Percentiles rank a stretch among this genome's conserved stretches.
Evolutionary conservation across 1,284 basidiomycete genomes (phyloP).

Genomic region (Malassezia obtusa): DNA sequence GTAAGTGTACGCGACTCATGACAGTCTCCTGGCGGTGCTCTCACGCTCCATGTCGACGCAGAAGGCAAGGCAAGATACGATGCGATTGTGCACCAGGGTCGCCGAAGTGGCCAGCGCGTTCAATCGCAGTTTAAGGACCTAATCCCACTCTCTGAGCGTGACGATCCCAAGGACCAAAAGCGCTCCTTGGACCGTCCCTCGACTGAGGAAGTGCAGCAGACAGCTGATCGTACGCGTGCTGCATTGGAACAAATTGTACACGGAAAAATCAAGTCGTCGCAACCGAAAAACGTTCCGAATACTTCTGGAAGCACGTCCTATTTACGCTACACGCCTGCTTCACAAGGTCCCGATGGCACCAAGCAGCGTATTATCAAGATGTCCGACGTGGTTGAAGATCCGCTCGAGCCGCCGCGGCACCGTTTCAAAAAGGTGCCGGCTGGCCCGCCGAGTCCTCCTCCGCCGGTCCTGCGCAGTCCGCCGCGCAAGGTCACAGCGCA

Average conservation of each 20-base stretch:
- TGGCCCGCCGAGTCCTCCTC: conserved; percentile 88
- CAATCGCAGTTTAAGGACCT: conserved; percentile 97
- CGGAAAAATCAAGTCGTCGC: conserved; percentile 91
- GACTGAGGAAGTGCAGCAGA: conserved; percentile 75
- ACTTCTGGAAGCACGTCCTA: conserved; percentile 51
- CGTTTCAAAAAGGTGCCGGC: conserved; percentile 97
- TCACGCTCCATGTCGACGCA: conserved; percentile 88
- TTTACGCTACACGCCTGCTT: conserved; percentile 90
- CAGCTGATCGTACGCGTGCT: conserved; percentile 75
- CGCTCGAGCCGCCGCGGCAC: conserved; percentile 88
- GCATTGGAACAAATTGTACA: conserved; percentile 88
- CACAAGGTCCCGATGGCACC: conserved; percentile 58
- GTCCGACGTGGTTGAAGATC: conserved; percentile 69
- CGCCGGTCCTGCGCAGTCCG: conserved; percentile 89
- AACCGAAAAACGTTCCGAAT: conserved; percentile 55
- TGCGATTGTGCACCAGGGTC: conserved; percentile 88
- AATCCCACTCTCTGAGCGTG: conserved; percentile 79
- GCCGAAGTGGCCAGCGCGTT: conserved; percentile 70
- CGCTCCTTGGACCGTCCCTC: conserved; percentile 78
- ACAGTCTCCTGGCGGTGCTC: conserved; percentile 49
- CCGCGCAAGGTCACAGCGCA: conserved; percentile 89
- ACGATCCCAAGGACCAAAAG: conserved; percentile 61
- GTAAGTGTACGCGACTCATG: neutral
- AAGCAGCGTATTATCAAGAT: conserved; percentile 98
- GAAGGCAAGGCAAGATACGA: conserved; percentile 96